These are phyloP conservation scores for Panellus pusillus DNA, from an alignment of 768 basidiomycete genomes.

Conservation along the genomic window DNA sequence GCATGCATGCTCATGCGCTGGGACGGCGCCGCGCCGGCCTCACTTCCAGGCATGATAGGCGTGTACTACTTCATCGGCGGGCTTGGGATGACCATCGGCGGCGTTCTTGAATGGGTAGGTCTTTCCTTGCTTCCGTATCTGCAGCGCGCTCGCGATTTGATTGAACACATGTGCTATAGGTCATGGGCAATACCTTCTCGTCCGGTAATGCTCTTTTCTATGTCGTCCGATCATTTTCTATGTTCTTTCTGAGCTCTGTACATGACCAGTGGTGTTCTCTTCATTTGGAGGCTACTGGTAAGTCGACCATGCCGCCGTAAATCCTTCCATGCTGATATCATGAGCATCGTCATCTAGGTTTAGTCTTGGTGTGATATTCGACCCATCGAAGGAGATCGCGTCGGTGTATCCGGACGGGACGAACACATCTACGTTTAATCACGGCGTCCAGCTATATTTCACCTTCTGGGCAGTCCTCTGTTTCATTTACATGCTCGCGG, in stretches of 20 bases:
- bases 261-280: too few relatives aligned
- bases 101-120: conserved; percentile 23
- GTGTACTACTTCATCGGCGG: conserved; percentile 22
- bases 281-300: conserved; percentile 22
- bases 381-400: conserved; percentile 19
- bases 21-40: conserved; percentile 16
- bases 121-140: too few relatives aligned
- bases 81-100: conserved; percentile 18
- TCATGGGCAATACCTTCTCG: conserved; percentile 23
- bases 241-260: too few relatives aligned
- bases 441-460: conserved; percentile 18
- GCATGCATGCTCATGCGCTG: conserved; percentile 20
- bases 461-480: conserved; percentile 16
- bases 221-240: not conserved
- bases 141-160: too few relatives aligned
- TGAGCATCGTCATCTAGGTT: too few relatives aligned
- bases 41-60: conserved; percentile 15
- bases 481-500: conserved; percentile 13
- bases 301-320: too few relatives aligned
- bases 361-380: conserved; percentile 14
- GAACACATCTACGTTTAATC: conserved; percentile 9
- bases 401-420: conserved; percentile 6
- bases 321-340: too few relatives aligned
- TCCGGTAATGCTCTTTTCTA: conserved; percentile 2
- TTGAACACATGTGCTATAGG: conserved; percentile 9